A percentile compares a stretch with the other conserved stretches of the same genome.
phyloP scores from a whole-genome alignment of 2,329 filamentous ascomycete species.

The Fusarium musae region DNA sequence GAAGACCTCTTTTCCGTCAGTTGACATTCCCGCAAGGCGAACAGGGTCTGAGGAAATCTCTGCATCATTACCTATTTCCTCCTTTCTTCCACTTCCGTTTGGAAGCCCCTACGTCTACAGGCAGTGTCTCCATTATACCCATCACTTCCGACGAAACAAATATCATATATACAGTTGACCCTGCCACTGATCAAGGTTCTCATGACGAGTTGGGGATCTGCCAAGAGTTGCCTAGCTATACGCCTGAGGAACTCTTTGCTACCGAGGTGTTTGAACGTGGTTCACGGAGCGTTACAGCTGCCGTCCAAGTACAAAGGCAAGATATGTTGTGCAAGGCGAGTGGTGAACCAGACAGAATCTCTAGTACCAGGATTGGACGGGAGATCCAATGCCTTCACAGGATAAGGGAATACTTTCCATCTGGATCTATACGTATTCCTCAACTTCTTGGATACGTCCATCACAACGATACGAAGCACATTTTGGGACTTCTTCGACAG shows the following conservation, averaged over 20 bases:
- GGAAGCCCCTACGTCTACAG: accelerated
- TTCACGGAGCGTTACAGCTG: neutral
- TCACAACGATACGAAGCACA: neutral
- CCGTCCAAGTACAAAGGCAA: accelerated
- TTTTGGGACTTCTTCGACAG: neutral
- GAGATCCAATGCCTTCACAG: neutral
- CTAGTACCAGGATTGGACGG: accelerated
- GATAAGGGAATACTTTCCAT: neutral
- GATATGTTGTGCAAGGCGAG: neutral
- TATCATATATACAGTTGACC: neutral
- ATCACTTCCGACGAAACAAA: neutral
- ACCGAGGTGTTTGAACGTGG: accelerated
- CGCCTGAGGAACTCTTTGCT: accelerated
- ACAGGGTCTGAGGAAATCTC: accelerated
- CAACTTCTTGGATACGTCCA: neutral
- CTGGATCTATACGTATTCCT: neutral
- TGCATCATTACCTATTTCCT: neutral
- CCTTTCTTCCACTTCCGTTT: neutral
- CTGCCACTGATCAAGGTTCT: neutral
- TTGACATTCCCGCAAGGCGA: accelerated
- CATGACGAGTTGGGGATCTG: neutral
- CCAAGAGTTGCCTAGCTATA: neutral
- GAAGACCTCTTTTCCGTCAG: neutral
- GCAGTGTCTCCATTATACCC: accelerated
- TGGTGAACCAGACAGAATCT: neutral